These are phyloP conservation scores for Podosphaera leucotricha DNA, from an alignment of 2,329 filamentous ascomycete species.

Conservation along the genomic window DNA sequence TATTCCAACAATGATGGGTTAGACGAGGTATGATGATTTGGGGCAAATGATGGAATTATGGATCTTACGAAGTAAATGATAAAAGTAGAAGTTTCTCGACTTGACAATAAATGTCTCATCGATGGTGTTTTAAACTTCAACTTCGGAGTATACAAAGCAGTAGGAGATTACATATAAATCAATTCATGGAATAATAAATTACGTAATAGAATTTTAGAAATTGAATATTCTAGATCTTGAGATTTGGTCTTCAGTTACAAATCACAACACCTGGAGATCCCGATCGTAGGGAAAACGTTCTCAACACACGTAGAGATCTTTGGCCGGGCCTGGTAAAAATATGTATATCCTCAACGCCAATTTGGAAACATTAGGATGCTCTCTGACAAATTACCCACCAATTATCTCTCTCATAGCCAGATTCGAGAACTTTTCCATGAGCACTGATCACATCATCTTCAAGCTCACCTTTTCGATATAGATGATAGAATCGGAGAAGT, in stretches of 20 bases:
- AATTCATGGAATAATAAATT: too few relatives aligned
- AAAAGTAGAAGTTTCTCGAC: too few relatives aligned
- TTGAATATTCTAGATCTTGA: too few relatives aligned
- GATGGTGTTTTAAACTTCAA: too few relatives aligned
- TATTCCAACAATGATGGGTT: neutral
- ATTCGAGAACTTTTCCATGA: conserved; percentile 52
- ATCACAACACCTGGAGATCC: too few relatives aligned
- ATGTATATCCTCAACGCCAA: neutral
- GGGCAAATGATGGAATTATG: neutral
- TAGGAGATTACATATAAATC: too few relatives aligned
- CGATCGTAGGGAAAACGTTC: neutral
- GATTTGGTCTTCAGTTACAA: too few relatives aligned
- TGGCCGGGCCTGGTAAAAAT: neutral
- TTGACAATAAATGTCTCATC: too few relatives aligned
- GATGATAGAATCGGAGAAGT: conserved; percentile 82
- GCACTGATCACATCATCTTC: conserved; percentile 54
- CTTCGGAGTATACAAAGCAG: too few relatives aligned
- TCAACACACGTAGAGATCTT: neutral
- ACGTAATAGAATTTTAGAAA: too few relatives aligned
- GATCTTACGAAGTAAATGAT: neutral
- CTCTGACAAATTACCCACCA: conserved; percentile 59
- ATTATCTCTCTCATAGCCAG: conserved; percentile 91
- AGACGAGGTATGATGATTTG: neutral
- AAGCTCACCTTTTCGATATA: conserved; percentile 70
- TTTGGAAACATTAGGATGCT: neutral